Percentiles rank a stretch among this genome's conserved stretches.
Conservation (phyloP, 257 asterid species). For the Nemophila menziesii region DNA sequence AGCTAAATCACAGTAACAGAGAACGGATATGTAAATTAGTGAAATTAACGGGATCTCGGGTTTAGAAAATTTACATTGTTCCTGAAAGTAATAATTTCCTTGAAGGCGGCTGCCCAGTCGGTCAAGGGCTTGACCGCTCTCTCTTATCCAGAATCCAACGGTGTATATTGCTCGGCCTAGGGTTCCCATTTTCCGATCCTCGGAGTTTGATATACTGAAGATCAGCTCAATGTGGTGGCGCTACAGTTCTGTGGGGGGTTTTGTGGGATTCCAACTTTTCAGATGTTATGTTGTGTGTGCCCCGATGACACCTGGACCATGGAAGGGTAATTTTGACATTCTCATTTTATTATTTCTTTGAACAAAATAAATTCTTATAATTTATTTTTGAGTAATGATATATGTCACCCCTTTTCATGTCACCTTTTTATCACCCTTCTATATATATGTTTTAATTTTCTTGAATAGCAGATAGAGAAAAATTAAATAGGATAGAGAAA, state of each 20-base stretch:
- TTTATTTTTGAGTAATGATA: too few relatives aligned
- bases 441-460: too few relatives aligned
- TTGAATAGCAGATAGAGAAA: too few relatives aligned
- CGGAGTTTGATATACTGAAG: not conserved
- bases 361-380: too few relatives aligned
- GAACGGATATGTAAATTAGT: not conserved
- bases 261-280: conserved; percentile 1
- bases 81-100: conserved; percentile 48
- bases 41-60: not conserved
- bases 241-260: not conserved
- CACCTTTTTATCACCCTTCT: too few relatives aligned
- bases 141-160: conserved; percentile 58
- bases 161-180: conserved; percentile 61
- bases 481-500: too few relatives aligned
- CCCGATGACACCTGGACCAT: not conserved
- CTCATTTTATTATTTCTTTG: too few relatives aligned
- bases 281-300: not conserved
- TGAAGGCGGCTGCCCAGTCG: conserved; percentile 64
- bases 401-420: too few relatives aligned
- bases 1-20: not conserved
- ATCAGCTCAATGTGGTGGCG: not conserved
- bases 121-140: conserved; percentile 72
- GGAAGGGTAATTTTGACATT: conserved; percentile 3
- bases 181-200: conserved; percentile 38
- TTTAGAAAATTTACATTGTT: conserved; percentile 31